A percentile compares a stretch with the other conserved stretches of the same genome.
phyloP scores from a whole-genome alignment of 176 grass and related monocot genomes.

The Oryza glaberrima region DNA sequence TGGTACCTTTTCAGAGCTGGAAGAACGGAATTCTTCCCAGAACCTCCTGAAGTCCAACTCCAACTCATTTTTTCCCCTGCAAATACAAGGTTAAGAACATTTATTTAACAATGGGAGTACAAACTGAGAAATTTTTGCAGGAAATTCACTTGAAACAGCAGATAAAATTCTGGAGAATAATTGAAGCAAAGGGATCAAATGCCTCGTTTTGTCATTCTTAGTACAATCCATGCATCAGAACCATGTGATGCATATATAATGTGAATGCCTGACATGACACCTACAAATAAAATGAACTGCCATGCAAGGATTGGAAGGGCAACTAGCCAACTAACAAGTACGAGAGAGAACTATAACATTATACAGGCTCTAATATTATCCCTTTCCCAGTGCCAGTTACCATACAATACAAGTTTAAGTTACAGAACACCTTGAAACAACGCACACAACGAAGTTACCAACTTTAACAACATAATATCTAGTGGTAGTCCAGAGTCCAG shows the following conservation, averaged over 20 bases:
- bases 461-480: conserved; percentile 26
- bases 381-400: not conserved
- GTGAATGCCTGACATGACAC: conserved; percentile 14
- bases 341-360: conserved; percentile 13
- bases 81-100: conserved; percentile 35
- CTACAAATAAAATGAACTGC: conserved; percentile 14
- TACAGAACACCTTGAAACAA: not conserved
- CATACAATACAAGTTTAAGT: not conserved
- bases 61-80: conserved; percentile 91
- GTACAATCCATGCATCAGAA: conserved; percentile 21
- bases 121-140: conserved; percentile 11
- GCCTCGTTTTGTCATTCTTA: conserved; percentile 26
- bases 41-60: conserved; percentile 88
- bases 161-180: conserved; percentile 22
- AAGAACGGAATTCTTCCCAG: conserved; percentile 99
- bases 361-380: conserved; percentile 16
- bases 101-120: conserved; percentile 4
- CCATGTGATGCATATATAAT: conserved; percentile 30
- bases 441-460: conserved; percentile 1
- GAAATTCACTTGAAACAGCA: conserved; percentile 35
- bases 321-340: conserved; percentile 16
- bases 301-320: conserved; percentile 27
- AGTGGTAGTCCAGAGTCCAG: conserved; percentile 5
- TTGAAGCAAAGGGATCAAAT: conserved; percentile 22
- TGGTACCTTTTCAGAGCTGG: conserved; percentile 93